Evolutionary conservation across 2,329 filamentous ascomycete species (phyloP), one percentile per base, ranked within the genome.

Genomic region (Fusarium euwallaceae): DNA sequence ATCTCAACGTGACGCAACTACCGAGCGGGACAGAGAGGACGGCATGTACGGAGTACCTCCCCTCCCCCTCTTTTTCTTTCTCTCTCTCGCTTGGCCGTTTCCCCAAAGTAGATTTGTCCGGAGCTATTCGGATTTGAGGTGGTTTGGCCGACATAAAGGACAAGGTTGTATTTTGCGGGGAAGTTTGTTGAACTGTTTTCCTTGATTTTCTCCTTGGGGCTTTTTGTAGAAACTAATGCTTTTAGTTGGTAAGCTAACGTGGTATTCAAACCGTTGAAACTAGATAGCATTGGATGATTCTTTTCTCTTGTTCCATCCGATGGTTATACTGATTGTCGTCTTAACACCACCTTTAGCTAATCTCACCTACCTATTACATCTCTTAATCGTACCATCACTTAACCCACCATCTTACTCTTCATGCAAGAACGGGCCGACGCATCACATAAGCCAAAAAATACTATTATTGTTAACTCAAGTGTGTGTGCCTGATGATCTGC

Each of bases 401-500:
- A 69, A 66, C 72, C 68, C 71, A 62, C 74, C 64, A 51, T 55
- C 58, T 22, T n/a, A 61, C n/a, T 39, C n/a, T 12, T 60, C 17
- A 70, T 74, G 72, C 72, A 74, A 37, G 62, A 60, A 60, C 72
- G 72, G 72, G 59, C 72, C 72, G 69, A 51, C 60, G 62, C 45
- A 51, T 27, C 45, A 27, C 45, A 51, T 24, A 51, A 51, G 22
- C 45, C 45, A 51, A 29, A 32, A 32, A 27, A 51, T 17, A 51
- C 43, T 48, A 27, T 48, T 48, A 48, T 27, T 24, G 43, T 45
- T n/a, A 37, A 41, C 65, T 59, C 60, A 67, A 51, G 43, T 56
- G 70, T 77, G 66, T 60, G 72, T 77, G 69, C 75, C 71, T 77
- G 75, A 70, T 69, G 75, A 76, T 74, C 71, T 64, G 48, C 69